phyloP scores from a whole-genome alignment of 2,329 filamentous ascomycete genomes.

The Sporothrix humicola region DNA sequence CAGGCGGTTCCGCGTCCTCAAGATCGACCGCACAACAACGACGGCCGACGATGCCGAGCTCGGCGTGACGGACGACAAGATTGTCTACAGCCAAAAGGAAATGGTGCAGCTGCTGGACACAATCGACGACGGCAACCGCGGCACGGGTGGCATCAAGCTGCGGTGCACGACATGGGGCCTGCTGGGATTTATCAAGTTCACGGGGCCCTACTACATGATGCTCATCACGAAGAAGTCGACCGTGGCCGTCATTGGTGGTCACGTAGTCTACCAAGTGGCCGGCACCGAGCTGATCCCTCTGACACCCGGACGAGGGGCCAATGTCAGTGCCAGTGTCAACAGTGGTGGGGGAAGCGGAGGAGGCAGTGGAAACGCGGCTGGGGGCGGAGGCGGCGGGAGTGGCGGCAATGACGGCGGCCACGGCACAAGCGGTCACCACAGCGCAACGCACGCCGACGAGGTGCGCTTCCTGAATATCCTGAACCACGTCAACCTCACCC shows the following conservation, averaged over 20 bases:
- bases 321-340: not conserved
- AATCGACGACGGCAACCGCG: slow-evolving; percentile 93
- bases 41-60: slow-evolving; percentile 79
- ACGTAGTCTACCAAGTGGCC: slow-evolving; percentile 95
- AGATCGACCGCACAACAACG: slow-evolving; percentile 90
- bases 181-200: slow-evolving; percentile 94
- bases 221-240: slow-evolving; percentile 95
- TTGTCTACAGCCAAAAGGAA: slow-evolving; percentile 88
- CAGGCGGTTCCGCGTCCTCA: slow-evolving; percentile 85
- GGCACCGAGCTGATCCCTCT: slow-evolving; percentile 90
- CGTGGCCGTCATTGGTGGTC: slow-evolving; percentile 93
- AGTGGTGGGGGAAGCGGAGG: slow-evolving; percentile 12
- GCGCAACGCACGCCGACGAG: slow-evolving; percentile 75
- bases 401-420: slow-evolving; percentile 45
- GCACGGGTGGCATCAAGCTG: slow-evolving; percentile 85
- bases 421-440: not conserved
- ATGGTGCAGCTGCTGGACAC: slow-evolving; percentile 93
- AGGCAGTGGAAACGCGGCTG: not conserved
- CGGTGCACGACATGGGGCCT: slow-evolving; percentile 93
- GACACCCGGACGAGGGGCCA: slow-evolving; percentile 65
- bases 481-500: slow-evolving; percentile 85
- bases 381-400: not conserved
- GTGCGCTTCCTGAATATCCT: slow-evolving; percentile 86
- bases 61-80: slow-evolving; percentile 90
- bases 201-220: slow-evolving; percentile 95